Conservation (phyloP, 1,139 yeast species). For the Pneumocystis sp. region DNA sequence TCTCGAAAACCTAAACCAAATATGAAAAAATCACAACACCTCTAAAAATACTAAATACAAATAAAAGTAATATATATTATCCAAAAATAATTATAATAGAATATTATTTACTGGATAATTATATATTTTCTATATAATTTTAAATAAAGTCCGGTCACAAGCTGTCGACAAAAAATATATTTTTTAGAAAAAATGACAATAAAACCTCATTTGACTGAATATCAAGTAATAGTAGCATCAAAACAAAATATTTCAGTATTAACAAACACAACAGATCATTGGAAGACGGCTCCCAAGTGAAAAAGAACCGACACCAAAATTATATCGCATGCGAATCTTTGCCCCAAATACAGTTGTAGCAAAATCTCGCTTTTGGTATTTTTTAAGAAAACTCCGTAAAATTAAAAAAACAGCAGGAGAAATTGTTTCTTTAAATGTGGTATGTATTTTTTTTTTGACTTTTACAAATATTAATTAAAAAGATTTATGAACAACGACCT, state of each 20-base stretch:
- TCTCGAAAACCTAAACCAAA: too few species aligned
- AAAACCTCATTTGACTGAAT: neutral
- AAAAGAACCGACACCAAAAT: slow-evolving; percentile 98
- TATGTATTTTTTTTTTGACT: slow-evolving; percentile 1
- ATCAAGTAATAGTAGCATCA: neutral
- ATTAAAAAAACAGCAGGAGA: slow-evolving; percentile 99
- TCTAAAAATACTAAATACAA: neutral
- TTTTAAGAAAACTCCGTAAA: slow-evolving; percentile 97
- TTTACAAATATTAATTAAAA: neutral
- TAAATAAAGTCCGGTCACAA: neutral
- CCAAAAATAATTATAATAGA: neutral
- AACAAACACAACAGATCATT: slow-evolving; percentile 68
- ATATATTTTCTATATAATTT: neutral
- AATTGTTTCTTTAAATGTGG: slow-evolving; percentile 76
- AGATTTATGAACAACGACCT: slow-evolving; percentile 86
- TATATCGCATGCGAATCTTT: slow-evolving; percentile 99
- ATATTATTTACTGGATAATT: neutral
- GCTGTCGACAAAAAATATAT: neutral
- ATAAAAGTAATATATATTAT: neutral
- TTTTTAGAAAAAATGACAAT: neutral
- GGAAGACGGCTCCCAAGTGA: slow-evolving; percentile 99
- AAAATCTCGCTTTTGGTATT: slow-evolving; percentile 99
- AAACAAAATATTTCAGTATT: neutral
- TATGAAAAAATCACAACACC: neutral
- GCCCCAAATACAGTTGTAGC: slow-evolving; percentile 98